Evolutionary conservation across 306 rosid species (phyloP).

Genomic region (Parietaria judaica): DNA sequence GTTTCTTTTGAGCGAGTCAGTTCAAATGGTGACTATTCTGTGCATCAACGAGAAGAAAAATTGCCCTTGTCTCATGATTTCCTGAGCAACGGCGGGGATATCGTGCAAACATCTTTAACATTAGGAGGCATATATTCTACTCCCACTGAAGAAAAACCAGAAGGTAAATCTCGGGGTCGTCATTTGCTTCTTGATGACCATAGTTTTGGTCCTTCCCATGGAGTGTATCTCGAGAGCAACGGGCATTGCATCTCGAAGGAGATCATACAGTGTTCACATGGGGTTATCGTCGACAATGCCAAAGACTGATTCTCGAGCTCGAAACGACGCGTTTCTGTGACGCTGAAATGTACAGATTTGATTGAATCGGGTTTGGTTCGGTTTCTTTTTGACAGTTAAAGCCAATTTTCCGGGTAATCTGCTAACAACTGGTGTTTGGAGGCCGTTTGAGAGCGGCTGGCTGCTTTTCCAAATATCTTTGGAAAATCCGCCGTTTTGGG

Average conservation of each 20-base stretch:
- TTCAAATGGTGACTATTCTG: constrained; percentile 13
- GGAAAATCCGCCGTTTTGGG: too few species aligned
- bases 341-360: constrained; percentile 19
- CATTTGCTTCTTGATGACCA: constrained; percentile 4
- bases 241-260: constrained; percentile 24
- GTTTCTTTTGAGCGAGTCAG: constrained; percentile 16
- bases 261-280: constrained; percentile 14
- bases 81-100: constrained; percentile 15
- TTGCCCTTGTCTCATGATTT: constrained; percentile 17
- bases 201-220: constrained; percentile 13
- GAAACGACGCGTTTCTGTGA: too few species aligned
- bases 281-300: constrained; percentile 16
- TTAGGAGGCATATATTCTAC: constrained; percentile 14
- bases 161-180: constrained; percentile 15
- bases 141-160: constrained; percentile 11
- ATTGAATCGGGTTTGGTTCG: constrained; percentile 25
- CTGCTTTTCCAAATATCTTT: too few species aligned
- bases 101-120: constrained; percentile 14
- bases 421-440: constrained; percentile 13
- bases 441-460: too few species aligned
- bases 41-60: constrained; percentile 9
- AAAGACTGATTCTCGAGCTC: too few species aligned
- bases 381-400: constrained; percentile 8
- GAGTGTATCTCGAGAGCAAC: constrained; percentile 15
- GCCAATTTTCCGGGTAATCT: constrained; percentile 16